Evolutionary conservation across 345 rosid genomes (phyloP), one percentile per base, ranked within the genome.

Genomic region (Arabidopsis suecica): DNA sequence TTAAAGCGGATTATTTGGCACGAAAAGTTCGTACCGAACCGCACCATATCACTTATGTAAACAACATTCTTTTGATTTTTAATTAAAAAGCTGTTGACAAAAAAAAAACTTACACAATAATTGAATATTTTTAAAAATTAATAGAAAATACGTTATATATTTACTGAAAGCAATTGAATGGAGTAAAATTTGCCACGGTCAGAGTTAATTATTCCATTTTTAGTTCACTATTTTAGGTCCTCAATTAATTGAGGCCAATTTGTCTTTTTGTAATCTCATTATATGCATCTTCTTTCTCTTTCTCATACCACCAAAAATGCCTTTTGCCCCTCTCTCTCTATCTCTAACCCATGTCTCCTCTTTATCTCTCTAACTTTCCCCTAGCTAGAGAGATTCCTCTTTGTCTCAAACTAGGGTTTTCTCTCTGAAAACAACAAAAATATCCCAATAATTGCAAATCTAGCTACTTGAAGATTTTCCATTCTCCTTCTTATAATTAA

Each of bases 331-430:
- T 38, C 58, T 56, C 64, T 65, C 65, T 57, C 55, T 66, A 22
- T 38, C 23, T 37, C 34, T 54, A 9, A 32, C 13, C 13, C 22
- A 32, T 61, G 22, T 40, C 56, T 50, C 40, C 11, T 55, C 51
- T 22, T 44, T 61, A 34, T 71, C 81, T 77, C 62, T 50, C 77
- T 65, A 77, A 57, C 72, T 77, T 77, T 71, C 72, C 77, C 32
- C 77, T 77, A 23, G 25, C 25, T 65, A 38, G 44, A 40, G 55
- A 60, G 48, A 38, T 61, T 71, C 76, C 16, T 65, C 55, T 49
- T 58, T 71, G 34, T 78, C 62, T 65, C 81, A 14, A 51, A 57
- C 68, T 78, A 78, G 81, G 81, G 81, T 65, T 77, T 71, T 68
- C 63, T 78, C 80, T 57, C 66, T 18, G 12, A 22, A 22, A 7